Percentiles rank a stretch among this genome's conserved stretches.
These are phyloP conservation scores for Tylopilus vinaceipallidus DNA, from an alignment of 768 basidiomycete genomes.

Conservation along the genomic window DNA sequence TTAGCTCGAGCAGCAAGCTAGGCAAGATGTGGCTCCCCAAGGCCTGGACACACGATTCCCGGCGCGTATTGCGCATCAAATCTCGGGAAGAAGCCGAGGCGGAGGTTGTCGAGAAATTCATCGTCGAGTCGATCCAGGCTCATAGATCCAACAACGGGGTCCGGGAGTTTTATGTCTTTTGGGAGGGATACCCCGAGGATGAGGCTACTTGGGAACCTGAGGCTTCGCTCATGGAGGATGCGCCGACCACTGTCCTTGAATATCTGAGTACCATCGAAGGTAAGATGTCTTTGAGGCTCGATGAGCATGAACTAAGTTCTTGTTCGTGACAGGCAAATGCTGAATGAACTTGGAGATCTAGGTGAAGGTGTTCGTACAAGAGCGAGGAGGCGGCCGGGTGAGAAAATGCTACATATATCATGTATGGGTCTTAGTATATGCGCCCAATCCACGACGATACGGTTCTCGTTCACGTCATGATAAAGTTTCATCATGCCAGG, in stretches of 20 bases:
- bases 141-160: conserved; percentile 38
- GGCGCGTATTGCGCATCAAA: conserved; percentile 41
- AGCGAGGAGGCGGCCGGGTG: conserved; percentile 1
- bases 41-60: conserved; percentile 54
- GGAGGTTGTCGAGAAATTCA: conserved; percentile 39
- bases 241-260: conserved; percentile 42
- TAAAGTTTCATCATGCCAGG: conserved; percentile 8
- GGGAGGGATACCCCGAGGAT: conserved; percentile 51
- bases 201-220: conserved; percentile 63
- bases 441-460: conserved; percentile 1
- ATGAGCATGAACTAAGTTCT: neutral
- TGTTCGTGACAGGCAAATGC: conserved; percentile 4
- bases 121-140: conserved; percentile 38
- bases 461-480: conserved; percentile 11
- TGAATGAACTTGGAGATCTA: neutral
- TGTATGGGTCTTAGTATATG: conserved; percentile 8
- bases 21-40: conserved; percentile 40
- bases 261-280: conserved; percentile 32
- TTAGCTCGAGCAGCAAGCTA: conserved; percentile 30
- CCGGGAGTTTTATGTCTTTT: conserved; percentile 48
- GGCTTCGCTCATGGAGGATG: conserved; percentile 44
- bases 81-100: conserved; percentile 32
- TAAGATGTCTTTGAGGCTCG: neutral
- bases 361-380: neutral
- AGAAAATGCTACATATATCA: conserved; percentile 3